Percentiles rank a stretch among this genome's conserved stretches.
These are phyloP conservation scores for Singerocomus inundabilis DNA, from an alignment of 1,284 basidiomycete species.

Conservation along the genomic window DNA sequence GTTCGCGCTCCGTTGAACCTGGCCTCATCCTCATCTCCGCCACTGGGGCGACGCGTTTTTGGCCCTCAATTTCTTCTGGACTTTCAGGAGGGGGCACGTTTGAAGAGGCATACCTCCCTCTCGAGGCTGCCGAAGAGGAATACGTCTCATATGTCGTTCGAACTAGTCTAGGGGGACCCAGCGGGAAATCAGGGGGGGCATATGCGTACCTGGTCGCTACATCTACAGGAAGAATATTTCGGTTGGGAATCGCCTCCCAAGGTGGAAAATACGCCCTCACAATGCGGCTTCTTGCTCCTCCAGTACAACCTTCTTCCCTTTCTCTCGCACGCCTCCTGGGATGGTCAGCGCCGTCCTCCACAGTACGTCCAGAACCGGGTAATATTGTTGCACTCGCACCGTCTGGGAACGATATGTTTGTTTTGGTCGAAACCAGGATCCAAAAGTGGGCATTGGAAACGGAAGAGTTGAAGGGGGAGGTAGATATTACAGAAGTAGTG, in stretches of 20 bases:
- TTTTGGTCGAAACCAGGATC: conserved; percentile 60
- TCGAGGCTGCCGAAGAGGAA: conserved; percentile 49
- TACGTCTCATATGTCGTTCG: conserved; percentile 63
- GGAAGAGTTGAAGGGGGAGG: conserved; percentile 57
- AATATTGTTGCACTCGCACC: conserved; percentile 59
- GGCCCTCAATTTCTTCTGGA: conserved; percentile 78
- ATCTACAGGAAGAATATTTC: conserved; percentile 63
- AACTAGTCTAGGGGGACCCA: conserved; percentile 51
- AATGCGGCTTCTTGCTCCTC: conserved; percentile 55
- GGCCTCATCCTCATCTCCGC: conserved; percentile 70
- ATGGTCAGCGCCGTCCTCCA: conserved; percentile 39
- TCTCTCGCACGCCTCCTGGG: conserved; percentile 61
- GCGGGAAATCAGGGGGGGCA: conserved; percentile 5
- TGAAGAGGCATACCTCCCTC: conserved; percentile 47
- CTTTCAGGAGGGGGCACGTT: conserved; percentile 78
- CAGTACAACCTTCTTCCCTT: conserved; percentile 43
- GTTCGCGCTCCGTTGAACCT: conserved; percentile 61
- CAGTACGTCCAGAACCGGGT: conserved; percentile 40
- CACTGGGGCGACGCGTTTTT: conserved; percentile 67
- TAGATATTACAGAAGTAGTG: conserved; percentile 49
- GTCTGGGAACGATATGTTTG: conserved; percentile 53
- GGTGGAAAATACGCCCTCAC: conserved; percentile 65
- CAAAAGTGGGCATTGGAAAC: conserved; percentile 66
- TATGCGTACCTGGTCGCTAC: conserved; percentile 60
- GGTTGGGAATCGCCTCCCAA: conserved; percentile 59